Base-by-base conservation (phyloP, 2,329 filamentous ascomycete species). In the Sclerotiophoma versabilis region DNA sequence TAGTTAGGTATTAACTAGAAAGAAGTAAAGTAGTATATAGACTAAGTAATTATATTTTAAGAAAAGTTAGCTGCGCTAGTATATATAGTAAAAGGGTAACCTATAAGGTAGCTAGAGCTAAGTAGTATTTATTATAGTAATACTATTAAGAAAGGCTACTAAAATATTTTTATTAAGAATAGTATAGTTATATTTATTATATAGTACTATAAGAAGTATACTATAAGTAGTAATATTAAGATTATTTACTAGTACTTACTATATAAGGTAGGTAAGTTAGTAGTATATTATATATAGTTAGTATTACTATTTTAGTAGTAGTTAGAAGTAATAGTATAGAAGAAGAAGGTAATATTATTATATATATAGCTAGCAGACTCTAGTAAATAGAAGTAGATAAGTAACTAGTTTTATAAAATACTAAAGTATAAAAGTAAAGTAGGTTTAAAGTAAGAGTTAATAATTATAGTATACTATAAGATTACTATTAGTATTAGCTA, bases 361-460 rank as follows among this genome's bases (percentile, higher is more conserved):
- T 29, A 59, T 39, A 48, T 62, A 26, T 62, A 32, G 53, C 50
- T 49, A 27, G 41, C 42, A 17, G 52, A 59, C 29, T 37, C 41
- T 12, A 51, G 32, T 11, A 44, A 41, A 10, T 34, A 34, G 23
- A 52, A 54, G 53, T 57, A 26, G 47, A 61, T 41, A 30, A 33
- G 44, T 11, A 51, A 60, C 29, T 17, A 44, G 42, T 46, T 60
- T 10, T 14, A 48, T 6, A 37, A 55, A 43, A 39, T 48, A 42
- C 55, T 63, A 30, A 54, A 58, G 49, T 42, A 47, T n/a, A 57
- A 57, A 39, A 62, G 49, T 15, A 36, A 17, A 29, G 39, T 44
- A 6, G 38, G 52, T 3, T 46, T 62, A 33, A 54, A 51, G 12
- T 38, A 57, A 27, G 37, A 46, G 32, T 49, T 59, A 19, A 59